Percentiles rank a stretch among this genome's conserved stretches.
Evolutionary conservation across 352 stramenopile species (phyloP).

Genomic region (Phytophthora tubulina): DNA sequence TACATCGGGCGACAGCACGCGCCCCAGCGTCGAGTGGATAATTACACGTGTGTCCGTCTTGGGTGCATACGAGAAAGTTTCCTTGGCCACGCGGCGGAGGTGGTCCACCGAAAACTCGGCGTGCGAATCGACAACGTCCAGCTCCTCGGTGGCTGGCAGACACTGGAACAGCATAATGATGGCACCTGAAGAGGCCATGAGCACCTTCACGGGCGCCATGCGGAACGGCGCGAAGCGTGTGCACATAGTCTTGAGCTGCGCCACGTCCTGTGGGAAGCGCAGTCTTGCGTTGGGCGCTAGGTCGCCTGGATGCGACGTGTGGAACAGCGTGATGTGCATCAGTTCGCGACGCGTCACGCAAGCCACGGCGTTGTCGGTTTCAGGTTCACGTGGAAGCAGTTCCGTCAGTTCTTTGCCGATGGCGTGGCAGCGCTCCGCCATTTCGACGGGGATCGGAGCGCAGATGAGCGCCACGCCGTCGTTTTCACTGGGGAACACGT

Average conservation of each 20-base stretch:
- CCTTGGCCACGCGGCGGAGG: slow-evolving; percentile 53
- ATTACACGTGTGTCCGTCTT: slow-evolving; percentile 60
- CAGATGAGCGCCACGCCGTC: slow-evolving; percentile 64
- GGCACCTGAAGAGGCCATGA: slow-evolving; percentile 68
- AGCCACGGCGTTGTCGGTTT: slow-evolving; percentile 45
- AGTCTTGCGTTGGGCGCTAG: slow-evolving; percentile 51
- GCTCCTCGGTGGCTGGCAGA: slow-evolving; percentile 21
- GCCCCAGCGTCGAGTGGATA: slow-evolving; percentile 76
- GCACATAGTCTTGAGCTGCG: slow-evolving; percentile 52
- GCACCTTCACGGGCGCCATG: slow-evolving; percentile 58
- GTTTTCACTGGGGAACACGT: slow-evolving; percentile 52
- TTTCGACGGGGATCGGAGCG: slow-evolving; percentile 48
- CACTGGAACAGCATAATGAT: slow-evolving; percentile 79
- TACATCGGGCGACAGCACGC: slow-evolving; percentile 61
- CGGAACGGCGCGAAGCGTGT: slow-evolving; percentile 51
- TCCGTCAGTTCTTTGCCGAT: slow-evolving; percentile 58
- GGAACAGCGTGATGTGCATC: slow-evolving; percentile 86
- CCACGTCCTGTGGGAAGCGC: slow-evolving; percentile 54
- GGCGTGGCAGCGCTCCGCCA: slow-evolving; percentile 48
- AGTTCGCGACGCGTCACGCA: slow-evolving; percentile 73
- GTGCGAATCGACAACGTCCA: slow-evolving; percentile 42
- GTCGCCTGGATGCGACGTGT: slow-evolving; percentile 78
- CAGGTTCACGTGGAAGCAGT: slow-evolving; percentile 48
- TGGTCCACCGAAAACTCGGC: slow-evolving; percentile 68
- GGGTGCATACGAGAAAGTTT: slow-evolving; percentile 60